Conservation (phyloP, 2,329 filamentous ascomycete genomes). For the Fusarium fujikuroi region DNA sequence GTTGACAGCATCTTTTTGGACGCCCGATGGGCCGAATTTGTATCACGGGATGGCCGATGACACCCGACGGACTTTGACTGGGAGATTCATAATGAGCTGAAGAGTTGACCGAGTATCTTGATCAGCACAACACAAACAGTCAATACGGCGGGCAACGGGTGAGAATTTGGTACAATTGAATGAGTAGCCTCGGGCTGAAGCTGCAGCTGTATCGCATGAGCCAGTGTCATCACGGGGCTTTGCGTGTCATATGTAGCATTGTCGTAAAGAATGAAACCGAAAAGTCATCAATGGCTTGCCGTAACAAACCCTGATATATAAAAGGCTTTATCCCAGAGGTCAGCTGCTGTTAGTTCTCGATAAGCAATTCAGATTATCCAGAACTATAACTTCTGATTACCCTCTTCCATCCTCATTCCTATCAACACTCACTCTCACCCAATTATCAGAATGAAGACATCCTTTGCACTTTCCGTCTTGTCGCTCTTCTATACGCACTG, state of each 20-base stretch:
- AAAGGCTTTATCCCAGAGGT: conserved; percentile 10
- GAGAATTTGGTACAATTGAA: conserved; percentile 8
- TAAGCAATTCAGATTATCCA: not conserved
- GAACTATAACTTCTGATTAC: not conserved
- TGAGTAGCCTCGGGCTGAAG: conserved; percentile 15
- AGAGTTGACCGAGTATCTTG: not conserved
- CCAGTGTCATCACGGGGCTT: conserved; percentile 26
- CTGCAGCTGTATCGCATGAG: conserved; percentile 25
- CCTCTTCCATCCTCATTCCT: not conserved
- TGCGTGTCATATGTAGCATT: conserved; percentile 28
- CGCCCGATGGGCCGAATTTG: conserved; percentile 22
- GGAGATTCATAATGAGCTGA: conserved; percentile 7
- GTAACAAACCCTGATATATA: conserved; percentile 20
- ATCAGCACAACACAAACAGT: conserved; percentile 2
- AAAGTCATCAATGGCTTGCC: not conserved
- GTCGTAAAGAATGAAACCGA: not conserved
- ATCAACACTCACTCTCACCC: not conserved
- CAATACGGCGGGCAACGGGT: conserved; percentile 6
- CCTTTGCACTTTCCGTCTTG: conserved; percentile 11
- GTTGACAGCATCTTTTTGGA: conserved; percentile 14
- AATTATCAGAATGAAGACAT: conserved; percentile 34
- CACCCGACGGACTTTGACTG: not conserved
- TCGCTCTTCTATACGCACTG: conserved; percentile 22
- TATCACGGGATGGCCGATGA: conserved; percentile 27
- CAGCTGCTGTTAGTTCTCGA: conserved; percentile 4